A percentile compares a stretch with the other conserved stretches of the same genome.
phyloP scores from a whole-genome alignment of 2,329 filamentous ascomycete genomes.

The Phialophora verrucosa region DNA sequence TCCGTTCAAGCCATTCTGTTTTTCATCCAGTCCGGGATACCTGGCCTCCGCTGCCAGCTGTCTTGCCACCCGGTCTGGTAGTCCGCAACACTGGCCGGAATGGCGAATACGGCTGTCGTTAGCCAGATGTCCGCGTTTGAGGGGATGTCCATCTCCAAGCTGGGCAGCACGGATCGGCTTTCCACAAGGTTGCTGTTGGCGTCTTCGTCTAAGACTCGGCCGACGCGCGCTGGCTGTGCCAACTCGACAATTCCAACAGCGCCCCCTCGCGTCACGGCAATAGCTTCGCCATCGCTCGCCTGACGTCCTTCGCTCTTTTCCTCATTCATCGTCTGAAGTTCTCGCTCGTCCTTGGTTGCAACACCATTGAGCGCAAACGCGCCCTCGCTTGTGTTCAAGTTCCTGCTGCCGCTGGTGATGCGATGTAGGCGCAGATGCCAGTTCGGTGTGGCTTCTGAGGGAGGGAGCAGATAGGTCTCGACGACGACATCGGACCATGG shows the following conservation, averaged over 20 bases:
- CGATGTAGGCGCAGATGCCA: constrained; percentile 73
- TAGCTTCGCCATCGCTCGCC: constrained; percentile 44
- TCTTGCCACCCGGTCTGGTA: constrained; percentile 61
- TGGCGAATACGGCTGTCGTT: constrained; percentile 72
- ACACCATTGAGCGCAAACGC: constrained; percentile 72
- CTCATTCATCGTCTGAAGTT: constrained; percentile 52
- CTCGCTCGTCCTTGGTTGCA: constrained; percentile 63
- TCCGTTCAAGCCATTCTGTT: constrained; percentile 10
- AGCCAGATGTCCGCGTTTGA: constrained; percentile 68
- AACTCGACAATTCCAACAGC: constrained; percentile 59
- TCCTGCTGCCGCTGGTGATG: constrained; percentile 62
- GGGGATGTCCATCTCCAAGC: constrained; percentile 66
- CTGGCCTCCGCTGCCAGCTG: constrained; percentile 66
- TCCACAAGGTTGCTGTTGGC: constrained; percentile 79
- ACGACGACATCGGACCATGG: constrained; percentile 73
- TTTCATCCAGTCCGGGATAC: constrained; percentile 62
- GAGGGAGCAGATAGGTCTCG: constrained; percentile 69
- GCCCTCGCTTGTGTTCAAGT: constrained; percentile 74
- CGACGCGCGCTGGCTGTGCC: constrained; percentile 53
- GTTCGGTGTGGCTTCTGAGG: constrained; percentile 62
- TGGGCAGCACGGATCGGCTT: constrained; percentile 73
- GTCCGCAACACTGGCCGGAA: constrained; percentile 63
- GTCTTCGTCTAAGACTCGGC: constrained; percentile 74
- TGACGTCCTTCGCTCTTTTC: constrained; percentile 51
- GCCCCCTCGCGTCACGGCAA: constrained; percentile 57